Evolutionary conservation across 139 green algal species (phyloP).

Genomic region (Eudorina sp.): DNA sequence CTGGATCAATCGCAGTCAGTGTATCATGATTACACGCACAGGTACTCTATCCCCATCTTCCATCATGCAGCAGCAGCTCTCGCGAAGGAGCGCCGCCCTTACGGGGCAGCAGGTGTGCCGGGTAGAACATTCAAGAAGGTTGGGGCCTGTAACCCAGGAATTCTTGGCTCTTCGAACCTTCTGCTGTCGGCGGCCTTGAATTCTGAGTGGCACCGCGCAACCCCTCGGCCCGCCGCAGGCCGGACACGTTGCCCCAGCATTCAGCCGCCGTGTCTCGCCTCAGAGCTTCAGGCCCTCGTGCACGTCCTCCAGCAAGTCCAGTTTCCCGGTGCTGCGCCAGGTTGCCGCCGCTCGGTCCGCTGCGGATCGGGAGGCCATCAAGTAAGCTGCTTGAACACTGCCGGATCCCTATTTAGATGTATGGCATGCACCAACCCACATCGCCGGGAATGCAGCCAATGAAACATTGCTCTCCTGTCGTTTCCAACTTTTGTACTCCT

Average conservation of each 20-base stretch:
- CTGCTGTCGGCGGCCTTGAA: background rate
- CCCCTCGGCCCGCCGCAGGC: background rate
- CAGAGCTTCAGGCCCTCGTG: background rate
- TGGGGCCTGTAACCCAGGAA: background rate
- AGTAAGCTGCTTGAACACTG: no score
- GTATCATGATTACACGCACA: background rate
- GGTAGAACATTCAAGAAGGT: background rate
- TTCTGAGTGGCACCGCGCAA: background rate
- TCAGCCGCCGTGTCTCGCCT: background rate
- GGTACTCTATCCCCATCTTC: background rate
- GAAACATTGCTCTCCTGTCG: no score
- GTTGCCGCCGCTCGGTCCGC: background rate
- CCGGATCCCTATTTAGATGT: no score
- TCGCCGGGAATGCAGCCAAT: no score
- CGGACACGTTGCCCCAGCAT: background rate
- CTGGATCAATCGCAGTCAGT: no score
- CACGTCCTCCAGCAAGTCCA: background rate
- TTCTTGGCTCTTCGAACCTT: background rate
- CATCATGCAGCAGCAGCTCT: constrained; percentile 17
- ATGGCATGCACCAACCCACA: no score
- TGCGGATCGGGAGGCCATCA: background rate
- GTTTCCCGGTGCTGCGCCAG: background rate
- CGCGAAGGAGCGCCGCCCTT: background rate
- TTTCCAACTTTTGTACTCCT: no score
- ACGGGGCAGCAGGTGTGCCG: background rate